Percentiles rank a stretch among this genome's conserved stretches.
phyloP scores from a whole-genome alignment of 1,139 yeast species.

The Pichia sp. region DNA sequence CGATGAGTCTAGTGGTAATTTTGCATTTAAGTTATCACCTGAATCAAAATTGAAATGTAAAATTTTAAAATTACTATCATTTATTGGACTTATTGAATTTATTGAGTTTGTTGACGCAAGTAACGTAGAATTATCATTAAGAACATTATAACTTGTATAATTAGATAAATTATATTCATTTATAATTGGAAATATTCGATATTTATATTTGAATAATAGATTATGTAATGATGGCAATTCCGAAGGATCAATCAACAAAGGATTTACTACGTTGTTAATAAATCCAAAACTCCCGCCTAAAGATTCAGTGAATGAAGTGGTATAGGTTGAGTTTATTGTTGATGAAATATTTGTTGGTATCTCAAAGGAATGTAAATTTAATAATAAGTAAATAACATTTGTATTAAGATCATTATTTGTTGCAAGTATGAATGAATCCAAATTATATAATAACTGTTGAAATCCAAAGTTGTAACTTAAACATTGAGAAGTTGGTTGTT shows the following conservation, averaged over 20 bases:
- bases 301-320: conserved; percentile 7
- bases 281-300: conserved; percentile 1
- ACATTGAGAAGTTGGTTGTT: conserved; percentile 8
- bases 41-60: neutral
- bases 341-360: neutral
- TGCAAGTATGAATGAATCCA: conserved; percentile 35
- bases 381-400: conserved; percentile 46
- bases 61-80: neutral
- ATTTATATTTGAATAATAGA: conserved; percentile 35
- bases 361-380: conserved; percentile 35
- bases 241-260: conserved; percentile 2
- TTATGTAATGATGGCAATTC: conserved; percentile 36
- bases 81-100: neutral
- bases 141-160: conserved; percentile 23
- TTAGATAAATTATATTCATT: conserved; percentile 28
- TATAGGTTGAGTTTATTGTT: neutral
- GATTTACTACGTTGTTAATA: conserved; percentile 7
- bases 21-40: neutral
- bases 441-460: conserved; percentile 31
- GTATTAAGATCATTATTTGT: conserved; percentile 56
- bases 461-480: conserved; percentile 32
- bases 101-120: conserved; percentile 2
- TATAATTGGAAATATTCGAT: conserved; percentile 38
- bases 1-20: neutral
- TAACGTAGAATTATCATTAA: conserved; percentile 14